Base-by-base conservation (phyloP, 1,284 basidiomycete genomes). In the Trichosporon coremiiforme region DNA sequence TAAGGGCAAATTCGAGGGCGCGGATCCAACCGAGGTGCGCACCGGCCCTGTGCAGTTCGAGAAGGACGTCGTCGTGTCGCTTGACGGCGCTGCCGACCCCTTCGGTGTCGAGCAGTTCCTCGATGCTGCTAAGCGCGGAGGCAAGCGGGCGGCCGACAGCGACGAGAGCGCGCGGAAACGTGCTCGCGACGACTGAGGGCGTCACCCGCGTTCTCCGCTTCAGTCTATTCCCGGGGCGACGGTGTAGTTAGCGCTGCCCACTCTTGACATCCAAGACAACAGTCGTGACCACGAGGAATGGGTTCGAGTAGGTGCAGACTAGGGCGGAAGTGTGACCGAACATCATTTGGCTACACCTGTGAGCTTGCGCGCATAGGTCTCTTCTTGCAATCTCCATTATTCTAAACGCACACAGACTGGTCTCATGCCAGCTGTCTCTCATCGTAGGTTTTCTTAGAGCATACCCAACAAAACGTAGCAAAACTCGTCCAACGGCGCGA, bases 41-140 rank as follows among this genome's bases (percentile, higher is more conserved):
- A 91, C 93, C 75, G 94, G 97, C 0, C 97, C 97, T n/a, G 97
- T 99, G 36, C 94, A 98, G 81, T 99, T 99, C 79, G 97, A 99
- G 86, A 98, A 98, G 86, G 97, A 99, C 79, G 90, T 91, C 0
- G 88, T 83, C 25, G 69, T 84, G 62, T 71, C 74, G 10, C 72
- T 82, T 62, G 80, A 81, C 70, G 79, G 79, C 2, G 69, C 71
- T 2, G 70, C 89, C 7, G 97, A 99, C 86, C 95, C 98, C n/a
- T 99, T 99, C 80, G 95, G 96, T 74, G 88, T 99, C 75, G 93
- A 97, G 83, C 90, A 97, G 82, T 99, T 99, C 86, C 87, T 99
- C 85, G 93, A 98, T 79, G 94, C 95, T 79, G 97, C 96, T 12
- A 98, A 95, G 87, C 90, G 90, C 22, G 95, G 95, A 5, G 90